Evolutionary conservation across 768 basidiomycete genomes (phyloP).

Genomic region (Imleria badia): DNA sequence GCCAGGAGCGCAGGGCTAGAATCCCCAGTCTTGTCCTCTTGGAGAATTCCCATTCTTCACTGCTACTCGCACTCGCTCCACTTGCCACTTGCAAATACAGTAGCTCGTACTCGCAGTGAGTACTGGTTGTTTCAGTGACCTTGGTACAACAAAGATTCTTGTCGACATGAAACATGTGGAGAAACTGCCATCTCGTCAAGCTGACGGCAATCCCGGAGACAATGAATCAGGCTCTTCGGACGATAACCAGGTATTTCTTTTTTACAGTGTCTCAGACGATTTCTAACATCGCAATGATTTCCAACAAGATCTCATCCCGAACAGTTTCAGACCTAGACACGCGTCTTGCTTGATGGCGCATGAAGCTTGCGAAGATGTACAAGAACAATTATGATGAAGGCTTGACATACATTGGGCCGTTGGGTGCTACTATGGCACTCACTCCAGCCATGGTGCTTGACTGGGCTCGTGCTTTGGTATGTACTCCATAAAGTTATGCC

Average conservation of each 20-base stretch:
- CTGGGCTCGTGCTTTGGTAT: background rate
- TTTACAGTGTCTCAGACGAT: too few species aligned
- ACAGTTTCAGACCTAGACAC: background rate
- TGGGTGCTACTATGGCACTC: background rate
- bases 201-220: background rate
- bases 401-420: background rate
- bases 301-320: background rate
- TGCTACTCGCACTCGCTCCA: too few species aligned
- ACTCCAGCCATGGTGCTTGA: background rate
- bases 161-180: slow-evolving; percentile 5
- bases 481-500: too few species aligned
- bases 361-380: background rate
- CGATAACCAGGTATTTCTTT: background rate
- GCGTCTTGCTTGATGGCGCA: background rate
- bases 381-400: background rate
- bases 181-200: background rate
- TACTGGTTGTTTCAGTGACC: too few species aligned
- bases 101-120: too few species aligned
- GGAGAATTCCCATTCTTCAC: too few species aligned
- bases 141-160: background rate
- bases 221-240: background rate
- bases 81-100: too few species aligned
- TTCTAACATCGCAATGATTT: too few species aligned
- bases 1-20: too few species aligned
- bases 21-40: too few species aligned